Evolutionary conservation across 2,329 filamentous ascomycete genomes (phyloP).

Genomic region (Sporothrix curviconia): DNA sequence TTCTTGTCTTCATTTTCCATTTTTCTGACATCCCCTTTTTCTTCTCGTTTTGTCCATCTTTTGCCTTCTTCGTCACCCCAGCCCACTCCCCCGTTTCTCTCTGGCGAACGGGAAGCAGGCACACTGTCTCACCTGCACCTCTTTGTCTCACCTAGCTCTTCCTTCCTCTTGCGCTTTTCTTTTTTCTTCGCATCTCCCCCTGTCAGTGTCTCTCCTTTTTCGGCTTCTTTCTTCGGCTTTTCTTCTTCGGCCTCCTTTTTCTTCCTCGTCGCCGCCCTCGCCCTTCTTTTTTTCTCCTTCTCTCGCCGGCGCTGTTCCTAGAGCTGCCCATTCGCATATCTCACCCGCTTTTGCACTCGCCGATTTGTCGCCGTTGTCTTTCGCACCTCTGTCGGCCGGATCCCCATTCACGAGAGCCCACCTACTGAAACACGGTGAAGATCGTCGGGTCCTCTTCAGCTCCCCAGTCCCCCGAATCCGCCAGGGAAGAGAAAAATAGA

Average conservation of each 20-base stretch:
- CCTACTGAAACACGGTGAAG: constrained; percentile 15
- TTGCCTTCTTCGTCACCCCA: neutral
- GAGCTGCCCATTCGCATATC: neutral
- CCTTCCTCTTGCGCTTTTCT: neutral
- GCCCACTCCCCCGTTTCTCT: neutral
- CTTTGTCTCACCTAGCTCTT: constrained; percentile 4
- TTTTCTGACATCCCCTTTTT: neutral
- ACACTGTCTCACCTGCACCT: constrained; percentile 12
- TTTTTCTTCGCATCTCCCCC: neutral
- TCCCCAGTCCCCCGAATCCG: too few relatives aligned
- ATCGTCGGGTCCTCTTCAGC: constrained; percentile 15
- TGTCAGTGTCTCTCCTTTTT: constrained; percentile 3
- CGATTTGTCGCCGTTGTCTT: neutral
- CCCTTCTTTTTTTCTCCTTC: neutral
- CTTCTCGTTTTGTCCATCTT: neutral
- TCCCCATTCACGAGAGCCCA: constrained; percentile 8
- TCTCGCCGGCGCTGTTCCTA: neutral
- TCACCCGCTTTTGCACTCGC: neutral
- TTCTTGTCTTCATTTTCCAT: neutral
- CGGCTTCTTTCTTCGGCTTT: neutral
- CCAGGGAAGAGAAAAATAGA: neutral
- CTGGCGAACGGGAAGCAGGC: constrained; percentile 8
- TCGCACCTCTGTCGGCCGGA: constrained; percentile 2
- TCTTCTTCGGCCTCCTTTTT: neutral
- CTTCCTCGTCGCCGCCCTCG: neutral